These are phyloP conservation scores for Bondarzewia mesenterica DNA, from an alignment of 1,284 basidiomycete genomes.

Conservation along the genomic window DNA sequence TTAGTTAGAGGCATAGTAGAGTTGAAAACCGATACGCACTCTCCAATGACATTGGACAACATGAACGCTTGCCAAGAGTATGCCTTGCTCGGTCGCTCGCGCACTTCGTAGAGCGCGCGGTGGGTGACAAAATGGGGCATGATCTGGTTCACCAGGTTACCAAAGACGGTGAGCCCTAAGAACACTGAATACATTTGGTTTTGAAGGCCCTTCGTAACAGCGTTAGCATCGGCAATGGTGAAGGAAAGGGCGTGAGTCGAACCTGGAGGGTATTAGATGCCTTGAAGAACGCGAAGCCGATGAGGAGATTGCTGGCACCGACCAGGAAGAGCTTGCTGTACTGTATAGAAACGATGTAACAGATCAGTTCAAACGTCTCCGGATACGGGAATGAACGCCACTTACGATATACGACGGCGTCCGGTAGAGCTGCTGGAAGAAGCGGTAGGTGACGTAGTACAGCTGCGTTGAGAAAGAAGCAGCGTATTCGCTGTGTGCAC, in stretches of 20 bases:
- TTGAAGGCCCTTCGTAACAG: not conserved
- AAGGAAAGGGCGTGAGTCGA: not conserved
- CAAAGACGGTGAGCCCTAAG: slow-evolving; percentile 16
- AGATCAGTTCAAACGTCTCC: not conserved
- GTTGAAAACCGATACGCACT: not conserved
- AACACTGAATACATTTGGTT: slow-evolving; percentile 22
- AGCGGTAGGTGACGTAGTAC: not conserved
- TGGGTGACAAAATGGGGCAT: slow-evolving; percentile 23
- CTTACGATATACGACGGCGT: slow-evolving; percentile 2
- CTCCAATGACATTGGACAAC: slow-evolving; percentile 8
- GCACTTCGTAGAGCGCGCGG: slow-evolving; percentile 59
- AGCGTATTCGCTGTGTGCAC: not conserved
- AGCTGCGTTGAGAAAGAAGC: not conserved
- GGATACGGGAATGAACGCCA: not conserved
- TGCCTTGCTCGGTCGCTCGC: slow-evolving; percentile 60
- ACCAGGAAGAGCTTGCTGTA: slow-evolving; percentile 1
- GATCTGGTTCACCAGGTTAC: slow-evolving; percentile 20
- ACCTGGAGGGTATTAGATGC: slow-evolving; percentile 1
- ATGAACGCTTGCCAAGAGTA: slow-evolving; percentile 40
- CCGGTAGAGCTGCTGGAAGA: slow-evolving; percentile 2
- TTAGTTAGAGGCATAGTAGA: not conserved
- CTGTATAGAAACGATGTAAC: not conserved
- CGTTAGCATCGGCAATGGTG: not conserved
- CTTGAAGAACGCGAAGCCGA: slow-evolving; percentile 4
- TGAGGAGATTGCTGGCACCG: not conserved